Percentiles rank a stretch among this genome's conserved stretches.
These are phyloP conservation scores for Agaricus blazei DNA, from an alignment of 768 basidiomycete species.

Conservation along the genomic window DNA sequence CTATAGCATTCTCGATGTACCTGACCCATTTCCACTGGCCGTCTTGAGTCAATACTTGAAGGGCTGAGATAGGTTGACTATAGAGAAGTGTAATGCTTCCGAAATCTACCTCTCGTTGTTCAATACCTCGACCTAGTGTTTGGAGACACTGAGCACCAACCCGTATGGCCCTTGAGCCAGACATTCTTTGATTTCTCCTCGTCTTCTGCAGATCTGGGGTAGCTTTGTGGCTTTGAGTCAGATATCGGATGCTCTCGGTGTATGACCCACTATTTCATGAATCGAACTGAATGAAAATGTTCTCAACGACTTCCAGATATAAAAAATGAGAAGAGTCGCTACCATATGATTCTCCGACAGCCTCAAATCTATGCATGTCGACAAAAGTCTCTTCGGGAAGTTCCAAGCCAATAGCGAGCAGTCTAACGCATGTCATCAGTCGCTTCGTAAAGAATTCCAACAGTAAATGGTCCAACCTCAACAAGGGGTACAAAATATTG, in stretches of 20 bases:
- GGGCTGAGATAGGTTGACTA: slow-evolving; percentile 54
- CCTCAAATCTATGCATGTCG: slow-evolving; percentile 40
- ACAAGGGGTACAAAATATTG: slow-evolving; percentile 42
- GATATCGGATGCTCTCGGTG: neutral
- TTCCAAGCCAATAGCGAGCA: slow-evolving; percentile 47
- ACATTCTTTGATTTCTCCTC: slow-evolving; percentile 47
- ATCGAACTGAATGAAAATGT: slow-evolving; percentile 36
- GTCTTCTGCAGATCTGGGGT: slow-evolving; percentile 45
- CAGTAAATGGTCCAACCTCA: slow-evolving; percentile 25
- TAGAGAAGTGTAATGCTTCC: slow-evolving; percentile 54
- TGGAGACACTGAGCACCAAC: slow-evolving; percentile 18
- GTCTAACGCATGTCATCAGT: slow-evolving; percentile 19
- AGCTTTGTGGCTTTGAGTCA: slow-evolving; percentile 25
- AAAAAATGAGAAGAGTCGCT: neutral
- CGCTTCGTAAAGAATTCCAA: neutral
- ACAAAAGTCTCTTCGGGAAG: slow-evolving; percentile 49
- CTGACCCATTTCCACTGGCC: slow-evolving; percentile 54
- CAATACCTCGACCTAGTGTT: neutral
- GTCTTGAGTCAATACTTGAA: slow-evolving; percentile 51
- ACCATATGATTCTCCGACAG: slow-evolving; percentile 39
- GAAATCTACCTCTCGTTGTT: slow-evolving; percentile 31
- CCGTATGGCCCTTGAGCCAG: slow-evolving; percentile 61
- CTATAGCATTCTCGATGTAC: slow-evolving; percentile 54
- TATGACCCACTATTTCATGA: slow-evolving; percentile 62
- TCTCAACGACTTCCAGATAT: neutral